Evolutionary conservation across 768 basidiomycete species (phyloP).

Genomic region (Boletus reticuloceps): DNA sequence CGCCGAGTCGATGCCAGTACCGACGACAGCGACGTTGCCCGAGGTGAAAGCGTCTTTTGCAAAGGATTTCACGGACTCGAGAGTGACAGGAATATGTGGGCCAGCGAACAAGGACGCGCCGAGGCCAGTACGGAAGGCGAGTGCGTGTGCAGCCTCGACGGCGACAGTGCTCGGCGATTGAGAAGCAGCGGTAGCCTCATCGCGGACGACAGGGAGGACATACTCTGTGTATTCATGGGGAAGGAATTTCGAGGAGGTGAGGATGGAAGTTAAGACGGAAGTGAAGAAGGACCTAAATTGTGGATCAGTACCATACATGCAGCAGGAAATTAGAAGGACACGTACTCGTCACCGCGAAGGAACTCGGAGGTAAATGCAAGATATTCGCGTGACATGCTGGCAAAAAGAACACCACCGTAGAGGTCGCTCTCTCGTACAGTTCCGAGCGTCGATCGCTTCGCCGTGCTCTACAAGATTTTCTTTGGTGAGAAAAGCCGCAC

Average conservation of each 20-base stretch:
- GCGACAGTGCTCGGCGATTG: slow-evolving; percentile 65
- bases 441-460: slow-evolving; percentile 82
- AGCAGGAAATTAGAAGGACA: slow-evolving; percentile 23
- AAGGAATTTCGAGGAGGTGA: slow-evolving; percentile 79
- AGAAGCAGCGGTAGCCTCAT: slow-evolving; percentile 63
- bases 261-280: slow-evolving; percentile 79
- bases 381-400: slow-evolving; percentile 86
- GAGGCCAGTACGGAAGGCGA: slow-evolving; percentile 94
- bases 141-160: slow-evolving; percentile 80
- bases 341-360: slow-evolving; percentile 93
- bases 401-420: slow-evolving; percentile 86
- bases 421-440: slow-evolving; percentile 92
- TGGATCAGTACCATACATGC: neutral
- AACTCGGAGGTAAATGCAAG: slow-evolving; percentile 94
- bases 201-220: slow-evolving; percentile 65
- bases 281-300: slow-evolving; percentile 82
- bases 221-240: slow-evolving; percentile 77
- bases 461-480: slow-evolving; percentile 61
- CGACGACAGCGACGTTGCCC: slow-evolving; percentile 81
- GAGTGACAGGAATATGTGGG: slow-evolving; percentile 59
- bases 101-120: slow-evolving; percentile 86
- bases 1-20: slow-evolving; percentile 77
- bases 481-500: neutral
- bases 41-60: slow-evolving; percentile 72
- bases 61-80: slow-evolving; percentile 71